Conservation (phyloP, 192 early-diverging fungal genomes). For the Lobosporangium transversale region DNA sequence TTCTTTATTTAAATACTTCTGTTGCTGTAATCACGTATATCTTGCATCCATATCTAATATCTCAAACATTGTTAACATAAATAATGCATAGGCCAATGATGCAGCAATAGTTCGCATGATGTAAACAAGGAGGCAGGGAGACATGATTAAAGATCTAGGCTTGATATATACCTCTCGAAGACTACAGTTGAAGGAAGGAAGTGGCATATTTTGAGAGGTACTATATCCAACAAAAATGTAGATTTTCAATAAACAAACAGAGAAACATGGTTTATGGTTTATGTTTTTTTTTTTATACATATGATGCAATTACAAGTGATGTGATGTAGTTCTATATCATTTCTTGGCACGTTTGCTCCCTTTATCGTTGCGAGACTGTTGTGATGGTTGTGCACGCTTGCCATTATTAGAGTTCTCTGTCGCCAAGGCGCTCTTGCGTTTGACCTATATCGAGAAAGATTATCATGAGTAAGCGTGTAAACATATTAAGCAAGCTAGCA, state of each 20-base stretch:
- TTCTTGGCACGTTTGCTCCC: conserved; percentile 38
- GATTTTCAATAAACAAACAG: no score
- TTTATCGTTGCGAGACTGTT: conserved; percentile 1
- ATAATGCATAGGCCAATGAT: conserved; percentile 41
- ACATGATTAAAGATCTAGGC: not conserved
- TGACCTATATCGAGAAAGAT: conserved; percentile 49
- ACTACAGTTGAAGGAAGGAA: no score
- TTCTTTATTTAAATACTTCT: no score
- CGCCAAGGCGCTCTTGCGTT: conserved; percentile 67
- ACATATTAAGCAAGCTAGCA: no score
- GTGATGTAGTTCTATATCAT: no score
- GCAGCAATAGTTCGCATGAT: no score
- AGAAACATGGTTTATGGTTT: no score
- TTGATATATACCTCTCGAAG: no score
- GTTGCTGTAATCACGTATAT: no score
- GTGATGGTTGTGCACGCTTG: conserved; percentile 45
- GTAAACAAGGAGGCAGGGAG: no score
- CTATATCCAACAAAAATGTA: no score
- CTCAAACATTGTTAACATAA: not conserved
- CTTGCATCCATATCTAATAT: not conserved
- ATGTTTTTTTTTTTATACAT: not conserved
- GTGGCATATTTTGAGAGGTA: no score
- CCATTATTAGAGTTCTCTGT: conserved; percentile 51
- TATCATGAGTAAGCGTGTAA: not conserved
- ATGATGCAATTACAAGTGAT: not conserved